Percentiles rank a stretch among this genome's conserved stretches.
These are phyloP conservation scores for Thalia dealbata DNA, from an alignment of 176 grass and related monocot species.

Conservation along the genomic window DNA sequence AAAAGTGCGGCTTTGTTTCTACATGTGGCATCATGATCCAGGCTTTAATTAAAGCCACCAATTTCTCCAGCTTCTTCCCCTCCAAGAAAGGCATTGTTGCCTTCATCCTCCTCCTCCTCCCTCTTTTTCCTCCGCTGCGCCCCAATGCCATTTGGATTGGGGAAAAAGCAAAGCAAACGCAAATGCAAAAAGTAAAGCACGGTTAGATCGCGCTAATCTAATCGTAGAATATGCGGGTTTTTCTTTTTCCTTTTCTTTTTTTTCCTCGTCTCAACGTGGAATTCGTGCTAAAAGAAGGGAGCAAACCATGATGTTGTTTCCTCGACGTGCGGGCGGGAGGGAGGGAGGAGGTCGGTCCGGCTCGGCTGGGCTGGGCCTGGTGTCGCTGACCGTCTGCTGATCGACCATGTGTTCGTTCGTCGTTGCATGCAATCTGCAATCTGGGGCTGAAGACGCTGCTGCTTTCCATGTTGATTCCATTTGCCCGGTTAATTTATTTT, in stretches of 20 bases:
- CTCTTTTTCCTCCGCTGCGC: no score
- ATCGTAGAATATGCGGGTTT: not conserved
- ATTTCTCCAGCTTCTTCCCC: not conserved
- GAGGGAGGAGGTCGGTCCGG: no score
- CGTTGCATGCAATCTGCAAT: no score
- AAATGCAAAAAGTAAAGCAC: not conserved
- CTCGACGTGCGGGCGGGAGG: no score
- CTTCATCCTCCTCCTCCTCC: not conserved
- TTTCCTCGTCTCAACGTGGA: not conserved
- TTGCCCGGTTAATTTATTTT: not conserved
- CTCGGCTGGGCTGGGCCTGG: no score
- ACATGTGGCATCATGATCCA: not conserved
- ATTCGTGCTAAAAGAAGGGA: no score
- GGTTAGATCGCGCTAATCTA: not conserved
- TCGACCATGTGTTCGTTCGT: no score
- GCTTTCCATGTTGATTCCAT: not conserved
- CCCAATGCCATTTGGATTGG: not conserved
- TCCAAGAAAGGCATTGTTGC: conserved; percentile 4
- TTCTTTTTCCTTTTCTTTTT: not conserved
- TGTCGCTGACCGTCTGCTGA: no score
- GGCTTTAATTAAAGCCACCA: not conserved
- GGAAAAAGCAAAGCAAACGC: not conserved
- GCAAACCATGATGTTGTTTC: no score
- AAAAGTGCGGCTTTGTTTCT: not conserved
- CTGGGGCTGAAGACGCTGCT: not conserved